These are phyloP conservation scores for Aspergillus coremiiformis DNA, from an alignment of 495 filamentous ascomycete species.

Conservation along the genomic window DNA sequence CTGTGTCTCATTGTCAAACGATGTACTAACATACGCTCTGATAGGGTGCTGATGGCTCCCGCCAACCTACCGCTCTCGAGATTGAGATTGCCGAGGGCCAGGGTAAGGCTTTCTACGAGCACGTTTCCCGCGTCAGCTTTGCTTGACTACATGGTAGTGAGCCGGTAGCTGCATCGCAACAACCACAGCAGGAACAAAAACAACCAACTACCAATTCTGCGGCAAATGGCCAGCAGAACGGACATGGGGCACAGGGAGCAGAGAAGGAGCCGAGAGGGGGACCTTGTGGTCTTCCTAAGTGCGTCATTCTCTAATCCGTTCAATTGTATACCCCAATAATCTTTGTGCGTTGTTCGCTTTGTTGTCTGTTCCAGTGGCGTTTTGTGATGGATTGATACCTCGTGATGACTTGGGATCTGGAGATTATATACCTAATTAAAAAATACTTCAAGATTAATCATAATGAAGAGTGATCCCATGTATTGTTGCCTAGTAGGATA, in stretches of 20 bases:
- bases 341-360: neutral
- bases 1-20: neutral
- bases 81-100: constrained; percentile 70
- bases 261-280: constrained; percentile 43
- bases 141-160: constrained; percentile 73
- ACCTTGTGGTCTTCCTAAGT: constrained; percentile 64
- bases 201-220: neutral
- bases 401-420: constrained; percentile 7
- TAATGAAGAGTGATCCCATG: neutral
- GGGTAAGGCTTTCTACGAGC: constrained; percentile 80
- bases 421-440: neutral
- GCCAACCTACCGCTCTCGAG: constrained; percentile 69
- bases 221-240: constrained; percentile 10
- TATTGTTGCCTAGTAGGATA: neutral
- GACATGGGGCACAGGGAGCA: constrained; percentile 22
- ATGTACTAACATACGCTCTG: neutral
- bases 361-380: constrained; percentile 5
- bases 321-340: constrained; percentile 10
- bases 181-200: constrained; percentile 8
- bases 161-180: constrained; percentile 18
- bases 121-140: constrained; percentile 64
- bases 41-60: constrained; percentile 63
- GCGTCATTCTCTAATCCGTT: constrained; percentile 46
- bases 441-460: neutral
- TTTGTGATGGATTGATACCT: constrained; percentile 4